Evolutionary conservation across 2,329 filamentous ascomycete genomes (phyloP).

Genomic region (Verticillium tricorpus): DNA sequence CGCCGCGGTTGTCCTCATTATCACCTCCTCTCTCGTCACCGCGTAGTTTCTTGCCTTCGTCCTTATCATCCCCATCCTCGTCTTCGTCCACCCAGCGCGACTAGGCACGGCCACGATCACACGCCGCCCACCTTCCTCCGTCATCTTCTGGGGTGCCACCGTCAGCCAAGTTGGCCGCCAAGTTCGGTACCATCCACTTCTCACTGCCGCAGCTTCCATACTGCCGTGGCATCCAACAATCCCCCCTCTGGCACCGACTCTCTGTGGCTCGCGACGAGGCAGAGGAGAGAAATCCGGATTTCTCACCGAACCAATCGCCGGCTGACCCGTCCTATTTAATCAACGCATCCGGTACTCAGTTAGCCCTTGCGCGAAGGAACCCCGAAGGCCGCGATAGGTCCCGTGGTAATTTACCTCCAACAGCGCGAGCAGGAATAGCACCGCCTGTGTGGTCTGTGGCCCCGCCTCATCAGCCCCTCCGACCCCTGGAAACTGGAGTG

Average conservation of each 20-base stretch:
- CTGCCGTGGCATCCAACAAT: not conserved
- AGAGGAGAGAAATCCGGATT: not conserved
- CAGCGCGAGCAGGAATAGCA: slow-evolving; percentile 5
- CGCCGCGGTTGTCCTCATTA: not conserved
- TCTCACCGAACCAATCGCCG: not conserved
- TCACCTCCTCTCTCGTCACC: not conserved
- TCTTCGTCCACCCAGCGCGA: not conserved
- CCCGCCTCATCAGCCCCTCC: not conserved
- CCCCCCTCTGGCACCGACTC: not conserved
- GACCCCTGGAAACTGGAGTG: not conserved
- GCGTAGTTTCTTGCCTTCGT: not conserved
- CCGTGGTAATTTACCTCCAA: slow-evolving; percentile 14
- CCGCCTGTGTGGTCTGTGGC: slow-evolving; percentile 12
- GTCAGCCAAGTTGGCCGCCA: slow-evolving; percentile 1
- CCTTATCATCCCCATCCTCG: not conserved
- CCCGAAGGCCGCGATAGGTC: not conserved
- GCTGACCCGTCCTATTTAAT: not conserved
- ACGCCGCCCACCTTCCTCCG: not conserved
- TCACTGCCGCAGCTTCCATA: not conserved
- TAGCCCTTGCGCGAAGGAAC: not conserved
- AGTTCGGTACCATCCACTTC: not conserved
- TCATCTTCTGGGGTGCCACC: not conserved
- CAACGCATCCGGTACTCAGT: slow-evolving; percentile 1
- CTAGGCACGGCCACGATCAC: not conserved
- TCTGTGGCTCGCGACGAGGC: not conserved